A percentile compares a stretch with the other conserved stretches of the same genome.
Conservation (phyloP, 352 stramenopile genomes). For the Globisporangium uncinulatum region DNA sequence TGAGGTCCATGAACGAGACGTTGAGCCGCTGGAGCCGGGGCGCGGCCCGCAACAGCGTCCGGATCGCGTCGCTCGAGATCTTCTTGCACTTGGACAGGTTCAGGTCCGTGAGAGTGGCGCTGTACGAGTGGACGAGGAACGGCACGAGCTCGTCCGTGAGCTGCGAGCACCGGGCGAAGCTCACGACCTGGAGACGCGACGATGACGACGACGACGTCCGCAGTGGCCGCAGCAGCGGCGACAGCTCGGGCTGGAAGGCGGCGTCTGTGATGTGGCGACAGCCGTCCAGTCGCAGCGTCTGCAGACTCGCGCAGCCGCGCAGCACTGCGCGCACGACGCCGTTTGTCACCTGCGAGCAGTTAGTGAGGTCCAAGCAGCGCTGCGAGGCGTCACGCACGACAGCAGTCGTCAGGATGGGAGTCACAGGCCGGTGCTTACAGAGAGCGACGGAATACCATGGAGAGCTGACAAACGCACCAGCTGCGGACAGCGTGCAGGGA, state of each 20-base stretch:
- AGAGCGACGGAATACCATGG: no score
- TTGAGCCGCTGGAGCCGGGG: constrained; percentile 59
- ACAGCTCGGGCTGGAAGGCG: constrained; percentile 81
- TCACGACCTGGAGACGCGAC: constrained; percentile 37
- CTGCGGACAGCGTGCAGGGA: constrained; percentile 76
- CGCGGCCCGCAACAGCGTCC: constrained; percentile 53
- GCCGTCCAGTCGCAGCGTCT: constrained; percentile 78
- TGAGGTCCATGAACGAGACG: constrained; percentile 82
- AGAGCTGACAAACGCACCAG: constrained; percentile 30
- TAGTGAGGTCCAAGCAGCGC: constrained; percentile 79
- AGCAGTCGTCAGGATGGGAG: background rate
- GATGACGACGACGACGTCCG: constrained; percentile 73
- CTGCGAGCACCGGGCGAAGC: constrained; percentile 78
- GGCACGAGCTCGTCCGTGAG: constrained; percentile 69
- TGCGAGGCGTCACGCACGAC: constrained; percentile 17
- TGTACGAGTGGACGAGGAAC: constrained; percentile 76
- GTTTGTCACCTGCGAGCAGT: constrained; percentile 86
- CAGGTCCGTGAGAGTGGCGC: constrained; percentile 56
- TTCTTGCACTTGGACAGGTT: constrained; percentile 83
- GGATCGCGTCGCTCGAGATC: constrained; percentile 74
- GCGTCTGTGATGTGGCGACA: constrained; percentile 85
- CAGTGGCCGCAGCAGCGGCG: constrained; percentile 57
- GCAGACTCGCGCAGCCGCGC: constrained; percentile 67
- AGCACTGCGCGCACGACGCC: constrained; percentile 75
- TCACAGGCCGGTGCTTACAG: no score